A percentile compares a stretch with the other conserved stretches of the same genome.
These are phyloP conservation scores for Arabidopsis lyrata DNA, from an alignment of 441 rosid species.

Conservation along the genomic window DNA sequence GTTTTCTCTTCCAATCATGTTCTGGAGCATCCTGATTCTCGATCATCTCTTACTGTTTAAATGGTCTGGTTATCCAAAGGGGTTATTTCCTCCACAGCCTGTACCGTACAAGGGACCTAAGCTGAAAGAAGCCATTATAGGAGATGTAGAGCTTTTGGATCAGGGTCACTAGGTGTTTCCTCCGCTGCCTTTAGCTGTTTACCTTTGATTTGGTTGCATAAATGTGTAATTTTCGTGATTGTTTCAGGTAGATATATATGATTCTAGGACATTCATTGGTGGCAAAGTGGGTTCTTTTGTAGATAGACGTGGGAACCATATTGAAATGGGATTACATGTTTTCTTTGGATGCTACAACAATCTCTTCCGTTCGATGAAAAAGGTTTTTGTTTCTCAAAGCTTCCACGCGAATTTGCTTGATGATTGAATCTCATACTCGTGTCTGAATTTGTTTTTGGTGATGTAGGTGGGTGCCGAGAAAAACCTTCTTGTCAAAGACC, in stretches of 20 bases:
- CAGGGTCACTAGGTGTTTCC: conserved; percentile 25
- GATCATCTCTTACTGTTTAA: conserved; percentile 30
- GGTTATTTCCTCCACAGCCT: conserved; percentile 95
- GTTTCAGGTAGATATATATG: conserved; percentile 92
- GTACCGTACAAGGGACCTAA: conserved; percentile 90
- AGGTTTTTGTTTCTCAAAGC: conserved; percentile 52
- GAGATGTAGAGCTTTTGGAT: conserved; percentile 96
- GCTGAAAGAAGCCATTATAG: conserved; percentile 95
- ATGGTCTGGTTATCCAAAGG: conserved; percentile 66
- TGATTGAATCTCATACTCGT: conserved; percentile 17
- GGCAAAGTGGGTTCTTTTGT: conserved; percentile 99
- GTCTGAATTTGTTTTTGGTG: conserved; percentile 8
- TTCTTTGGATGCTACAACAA: conserved; percentile 99
- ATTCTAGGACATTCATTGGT: conserved; percentile 88
- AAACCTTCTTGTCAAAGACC: conserved; percentile 94
- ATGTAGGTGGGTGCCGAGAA: conserved; percentile 88
- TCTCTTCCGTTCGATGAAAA: conserved; percentile 95
- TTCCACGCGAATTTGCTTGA: conserved; percentile 6
- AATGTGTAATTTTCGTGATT: conserved; percentile 16
- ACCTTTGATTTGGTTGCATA: conserved; percentile 21
- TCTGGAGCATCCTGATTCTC: conserved; percentile 3
- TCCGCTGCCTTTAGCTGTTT: too few species aligned
- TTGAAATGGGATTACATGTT: conserved; percentile 99
- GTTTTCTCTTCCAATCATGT: conserved; percentile 3
- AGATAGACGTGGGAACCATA: conserved; percentile 91